Evolutionary conservation across 768 basidiomycete genomes (phyloP), one percentile per base, ranked within the genome.

Genomic region (Leccinum sublutescens): DNA sequence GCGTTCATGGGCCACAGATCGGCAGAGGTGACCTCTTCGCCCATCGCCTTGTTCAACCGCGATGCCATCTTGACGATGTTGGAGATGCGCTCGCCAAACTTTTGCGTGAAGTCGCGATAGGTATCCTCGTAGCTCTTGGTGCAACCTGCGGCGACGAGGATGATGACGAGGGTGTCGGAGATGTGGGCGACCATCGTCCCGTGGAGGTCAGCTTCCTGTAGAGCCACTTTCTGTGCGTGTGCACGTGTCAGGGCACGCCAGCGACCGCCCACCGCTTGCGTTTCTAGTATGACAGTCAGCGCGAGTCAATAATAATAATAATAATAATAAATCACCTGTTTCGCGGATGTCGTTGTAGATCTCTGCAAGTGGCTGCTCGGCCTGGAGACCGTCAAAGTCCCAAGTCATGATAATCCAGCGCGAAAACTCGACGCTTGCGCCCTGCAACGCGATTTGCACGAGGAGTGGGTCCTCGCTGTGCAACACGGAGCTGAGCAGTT

Each of bases 161-260:
- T 75, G 57, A 76, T 73, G 67, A 75, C 72, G 48, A 81, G 76
- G 0, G 77, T 77, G 52, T 80, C 77, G 19, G 76, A 75, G 55
- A 81, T 74, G 31, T 81, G 76, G 14, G 80, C 69, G 43, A 81
- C 78, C 62, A 79, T 74, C 3, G 73, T 71, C n/a, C 61, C 61
- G 51, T 75, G 66, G 52, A 68, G 61, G 59, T 72, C 69, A 27
- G 68, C 67, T 19, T 74, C 73, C n/a, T 71, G 72, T 3, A 74
- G 61, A 19, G 66, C 66, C 2, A 65, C 64, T 47, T 67, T 67
- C 48, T 77, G 68, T 19, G 79, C 76, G 54, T 84, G 80, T 27
- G 73, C 71, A 52, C 80, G 75, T 27, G 84, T 85, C 62, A 85
- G 60, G 25, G 83, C 78, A 57, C 84, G 78, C 84, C 84, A 85